Evolutionary conservation across 768 basidiomycete genomes (phyloP), one percentile per base, ranked within the genome.

Genomic region (Russula earlei): DNA sequence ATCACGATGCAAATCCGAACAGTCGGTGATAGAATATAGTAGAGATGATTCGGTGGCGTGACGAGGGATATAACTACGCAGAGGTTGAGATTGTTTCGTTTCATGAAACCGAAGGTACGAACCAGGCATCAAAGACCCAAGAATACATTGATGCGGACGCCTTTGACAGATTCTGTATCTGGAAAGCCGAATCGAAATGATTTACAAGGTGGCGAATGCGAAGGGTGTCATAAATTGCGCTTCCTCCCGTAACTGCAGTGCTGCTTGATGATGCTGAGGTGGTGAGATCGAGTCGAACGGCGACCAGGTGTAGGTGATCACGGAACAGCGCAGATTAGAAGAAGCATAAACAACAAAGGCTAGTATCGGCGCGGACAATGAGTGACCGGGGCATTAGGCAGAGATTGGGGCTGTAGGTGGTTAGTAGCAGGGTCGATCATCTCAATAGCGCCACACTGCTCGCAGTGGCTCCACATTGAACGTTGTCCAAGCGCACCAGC

Each of bases 381-480:
- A 36, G 37, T 22, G 41, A 38, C 15, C 36, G 54, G 29, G 59
- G 48, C 11, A 17, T 34, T 19, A 49, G 15, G 37, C 51, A 54
- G 31, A 49, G 48, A 24, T 24, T 25, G 38, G 45, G 29, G 48
- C 38, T 49, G 29, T 25, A 36, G 36, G 34, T 31, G 44, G 19
- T 56, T 43, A 43, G 63, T 71, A 84, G 69, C 83, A 70, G 76
- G 77, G 66, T 89, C 84, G 71, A 91, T 84, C 83, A 89, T 89
- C 60, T 87, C 87, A 69, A 91, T 89, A 55, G 88, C 84, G 69
- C 88, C 88, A 68, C 88, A 91, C 73, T 88, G 77, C 76, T 89
- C 87, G 69, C 88, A 91, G 67, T 86, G 84, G 65, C 82, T 84
- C 88, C 88, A 91, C 86, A 91, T 89, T 17, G 86, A 83, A 55